A percentile compares a stretch with the other conserved stretches of the same genome.
These are phyloP conservation scores for Ophiostoma perfectum DNA, from an alignment of 2,329 filamentous ascomycete genomes.

Conservation along the genomic window DNA sequence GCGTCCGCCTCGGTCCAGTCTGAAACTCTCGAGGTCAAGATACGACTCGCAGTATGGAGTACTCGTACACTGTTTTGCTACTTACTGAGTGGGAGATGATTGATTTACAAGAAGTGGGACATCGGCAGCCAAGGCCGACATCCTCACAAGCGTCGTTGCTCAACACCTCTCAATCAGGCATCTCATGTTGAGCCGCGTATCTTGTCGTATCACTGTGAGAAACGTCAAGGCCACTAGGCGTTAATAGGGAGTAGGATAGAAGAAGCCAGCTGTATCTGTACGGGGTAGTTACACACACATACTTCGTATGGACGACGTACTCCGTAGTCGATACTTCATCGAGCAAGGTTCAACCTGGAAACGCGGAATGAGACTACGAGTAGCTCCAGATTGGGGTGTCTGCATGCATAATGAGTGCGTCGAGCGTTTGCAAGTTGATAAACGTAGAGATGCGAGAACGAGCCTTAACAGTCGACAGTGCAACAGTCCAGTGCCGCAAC, in stretches of 20 bases:
- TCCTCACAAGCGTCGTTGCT: background rate
- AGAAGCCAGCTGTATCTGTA: background rate
- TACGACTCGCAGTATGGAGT: too few relatives aligned
- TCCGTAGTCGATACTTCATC: background rate
- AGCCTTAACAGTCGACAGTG: background rate
- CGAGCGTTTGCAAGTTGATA: constrained; percentile 8
- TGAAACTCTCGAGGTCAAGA: too few relatives aligned
- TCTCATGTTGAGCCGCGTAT: background rate
- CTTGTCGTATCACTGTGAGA: background rate
- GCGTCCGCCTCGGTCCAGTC: background rate
- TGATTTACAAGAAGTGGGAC: too few relatives aligned
- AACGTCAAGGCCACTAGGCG: background rate
- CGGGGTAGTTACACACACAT: background rate
- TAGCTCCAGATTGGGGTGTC: background rate
- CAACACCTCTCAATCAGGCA: background rate
- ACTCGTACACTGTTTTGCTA: too few relatives aligned
- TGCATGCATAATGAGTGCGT: background rate
- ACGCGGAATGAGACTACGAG: background rate
- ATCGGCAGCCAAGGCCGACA: constrained; percentile 2
- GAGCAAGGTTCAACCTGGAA: background rate
- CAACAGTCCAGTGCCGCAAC: background rate
- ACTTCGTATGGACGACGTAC: background rate
- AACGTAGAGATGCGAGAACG: background rate
- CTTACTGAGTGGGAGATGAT: background rate
- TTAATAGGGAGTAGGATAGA: background rate